These are phyloP conservation scores for Hypericum perforatum DNA, from an alignment of 345 rosid genomes.

Conservation along the genomic window DNA sequence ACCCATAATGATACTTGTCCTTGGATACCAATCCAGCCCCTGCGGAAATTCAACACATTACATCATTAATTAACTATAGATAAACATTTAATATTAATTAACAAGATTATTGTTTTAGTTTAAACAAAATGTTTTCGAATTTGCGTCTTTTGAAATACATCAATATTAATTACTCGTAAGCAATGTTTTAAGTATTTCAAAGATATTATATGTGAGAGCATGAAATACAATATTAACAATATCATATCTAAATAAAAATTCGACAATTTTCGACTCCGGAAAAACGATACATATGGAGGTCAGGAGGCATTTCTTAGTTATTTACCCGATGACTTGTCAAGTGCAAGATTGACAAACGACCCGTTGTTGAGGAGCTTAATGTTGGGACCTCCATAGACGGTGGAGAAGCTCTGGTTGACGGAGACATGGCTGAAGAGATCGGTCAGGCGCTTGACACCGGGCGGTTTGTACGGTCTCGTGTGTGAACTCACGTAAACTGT, in stretches of 20 bases:
- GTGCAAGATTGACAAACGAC: constrained; percentile 51
- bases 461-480: constrained; percentile 41
- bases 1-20: constrained; percentile 51
- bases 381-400: constrained; percentile 46
- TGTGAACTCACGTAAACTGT: constrained; percentile 43
- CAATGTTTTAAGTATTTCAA: too few relatives aligned
- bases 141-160: too few relatives aligned
- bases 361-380: constrained; percentile 44
- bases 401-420: constrained; percentile 34
- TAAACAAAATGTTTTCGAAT: too few relatives aligned
- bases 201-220: too few relatives aligned
- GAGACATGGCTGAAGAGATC: constrained; percentile 46
- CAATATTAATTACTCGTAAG: too few relatives aligned
- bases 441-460: constrained; percentile 49
- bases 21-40: constrained; percentile 71
- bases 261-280: too few relatives aligned
- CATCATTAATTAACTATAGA: background rate
- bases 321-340: constrained; percentile 61
- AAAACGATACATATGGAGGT: too few relatives aligned
- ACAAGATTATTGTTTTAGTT: too few relatives aligned
- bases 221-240: too few relatives aligned
- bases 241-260: too few relatives aligned
- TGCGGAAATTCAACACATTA: constrained; percentile 13
- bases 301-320: too few relatives aligned
- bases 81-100: too few relatives aligned